Evolutionary conservation across 495 filamentous ascomycete species (phyloP), one percentile per base, ranked within the genome.

Genomic region (Tuber umbilicatum): DNA sequence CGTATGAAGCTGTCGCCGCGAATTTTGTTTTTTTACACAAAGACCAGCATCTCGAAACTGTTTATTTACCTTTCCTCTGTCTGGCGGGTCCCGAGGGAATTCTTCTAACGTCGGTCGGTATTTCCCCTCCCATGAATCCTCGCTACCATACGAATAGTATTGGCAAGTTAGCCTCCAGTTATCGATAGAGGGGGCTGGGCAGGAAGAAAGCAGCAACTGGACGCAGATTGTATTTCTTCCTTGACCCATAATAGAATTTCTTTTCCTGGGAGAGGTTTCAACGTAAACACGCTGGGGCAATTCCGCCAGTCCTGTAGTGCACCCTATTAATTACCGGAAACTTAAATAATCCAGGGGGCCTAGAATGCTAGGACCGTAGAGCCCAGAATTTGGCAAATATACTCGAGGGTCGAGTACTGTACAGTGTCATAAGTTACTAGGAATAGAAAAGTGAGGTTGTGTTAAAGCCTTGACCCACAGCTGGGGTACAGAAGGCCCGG

Each of bases 61-160:
- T 31, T 31, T 64, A 12, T 64, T 55, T 55, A 4, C 23, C 4
- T 55, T 27, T 55, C 27, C 16, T 55, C n/a, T 31, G 50, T 27
- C 55, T 64, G n/a, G 55, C 55, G 12, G n/a, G 47, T 55, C 12
- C 23, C 55, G 55, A 64, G 55, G 55, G 55, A 31, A 64, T 64
- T 64, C 55, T 31, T 64, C 55, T 31, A 17, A 64, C n/a, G 55
- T 64, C 55, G 55, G 55, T 64, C 55, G 55, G 55, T 17, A 64
- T 64, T 31, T 64, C 55, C 55, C 55, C 31, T 64, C 55, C 55
- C n/a, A 5, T 64, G n/a, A 31, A 12, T 23, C 23, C 9, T 50
- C 7, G 47, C 12, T 55, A 55, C n/a, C n/a, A n/a, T n/a, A n/a
- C 47, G 12, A 12, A 55, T 55, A 55, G 47, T 55, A 6, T 55